phyloP scores from a whole-genome alignment of 2,329 filamentous ascomycete species.

The Emergomyces orientalis region DNA sequence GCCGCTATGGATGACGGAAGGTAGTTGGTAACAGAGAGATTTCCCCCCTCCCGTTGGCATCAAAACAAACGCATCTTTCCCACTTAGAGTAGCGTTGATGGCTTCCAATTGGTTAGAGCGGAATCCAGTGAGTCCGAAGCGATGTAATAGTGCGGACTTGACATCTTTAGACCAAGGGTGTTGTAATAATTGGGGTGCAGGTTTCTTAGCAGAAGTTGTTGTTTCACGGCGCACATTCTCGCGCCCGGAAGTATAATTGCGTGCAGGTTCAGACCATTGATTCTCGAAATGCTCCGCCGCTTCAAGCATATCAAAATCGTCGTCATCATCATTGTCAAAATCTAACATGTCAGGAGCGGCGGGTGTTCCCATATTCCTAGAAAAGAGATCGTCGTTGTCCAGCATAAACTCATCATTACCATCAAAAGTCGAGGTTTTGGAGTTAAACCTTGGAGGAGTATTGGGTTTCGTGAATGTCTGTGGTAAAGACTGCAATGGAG shows the following conservation, averaged over 20 bases:
- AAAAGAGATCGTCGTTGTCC: constrained; percentile 23
- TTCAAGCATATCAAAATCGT: constrained; percentile 40
- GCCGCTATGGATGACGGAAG: constrained; percentile 71
- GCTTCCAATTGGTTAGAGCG: constrained; percentile 87
- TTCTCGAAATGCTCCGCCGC: constrained; percentile 31
- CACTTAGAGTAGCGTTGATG: constrained; percentile 82
- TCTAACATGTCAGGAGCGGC: constrained; percentile 24
- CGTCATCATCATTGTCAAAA: constrained; percentile 35
- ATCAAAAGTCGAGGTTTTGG: constrained; percentile 1
- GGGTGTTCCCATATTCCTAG: constrained; percentile 36
- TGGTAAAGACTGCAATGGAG: background rate
- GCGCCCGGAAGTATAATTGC: constrained; percentile 14
- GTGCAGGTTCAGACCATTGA: constrained; percentile 15
- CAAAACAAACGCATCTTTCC: constrained; percentile 84
- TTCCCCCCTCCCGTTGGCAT: constrained; percentile 99
- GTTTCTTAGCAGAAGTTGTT: constrained; percentile 32
- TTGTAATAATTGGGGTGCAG: constrained; percentile 41
- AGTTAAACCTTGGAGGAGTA: background rate
- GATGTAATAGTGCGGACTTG: constrained; percentile 65
- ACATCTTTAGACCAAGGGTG: constrained; percentile 82
- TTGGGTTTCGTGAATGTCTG: background rate
- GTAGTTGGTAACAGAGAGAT: constrained; percentile 91
- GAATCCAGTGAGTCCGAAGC: constrained; percentile 78
- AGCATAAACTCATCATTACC: constrained; percentile 17
- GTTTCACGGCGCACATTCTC: constrained; percentile 36